Base-by-base conservation (phyloP, 1,139 yeast species). In the Chernovozyma aurita region DNA sequence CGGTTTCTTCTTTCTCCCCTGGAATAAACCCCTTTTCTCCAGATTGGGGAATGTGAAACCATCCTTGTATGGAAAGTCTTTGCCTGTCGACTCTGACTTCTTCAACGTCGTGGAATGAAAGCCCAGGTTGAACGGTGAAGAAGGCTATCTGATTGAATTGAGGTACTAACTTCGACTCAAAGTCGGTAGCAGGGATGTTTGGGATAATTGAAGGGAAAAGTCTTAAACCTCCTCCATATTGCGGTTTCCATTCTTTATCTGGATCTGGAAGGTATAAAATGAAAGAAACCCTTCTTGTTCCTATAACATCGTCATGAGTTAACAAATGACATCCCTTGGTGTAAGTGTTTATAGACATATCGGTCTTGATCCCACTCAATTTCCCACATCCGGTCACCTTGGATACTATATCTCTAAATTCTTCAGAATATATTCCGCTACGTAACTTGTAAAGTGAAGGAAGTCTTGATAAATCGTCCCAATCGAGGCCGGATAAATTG, bases 261-360 rank as follows among this genome's bases (percentile, higher is more conserved):
- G 97, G 97, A 35, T 90, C 95, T 0, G 97, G 95, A 55, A 94
- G 63, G 56, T 94, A 94, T 35, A 94, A 65, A 45, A 94, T 94
- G 52, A 88, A 94, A 48, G 96, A 85, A 28, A 94, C 92, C 43
- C 97, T 70, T 54, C 99, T 70, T 3, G 95, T 81, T 1, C 98
- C 98, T 57, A 94, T 92, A 22, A 94, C 98, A 59, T 94, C 98
- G 60, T 94, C 98, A 55, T 94, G 99, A 12, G 95, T 87, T 42
- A 94, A 68, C 44, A 94, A 65, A 61, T 94, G 99, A 53, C 97
- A 92, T 2, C 97, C 95, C 52, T 85, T 85, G 36, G 85, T 82
- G 61, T 94, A 94, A 2, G 95, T 81, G 55, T 92, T 92, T 49
- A 92, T 77, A 42, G 95, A 83, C 81, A 94, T 81, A 57, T 94